Evolutionary conservation across 2,329 filamentous ascomycete species (phyloP), one percentile per base, ranked within the genome.

Genomic region (Pseudogymnoascus verrucosus): DNA sequence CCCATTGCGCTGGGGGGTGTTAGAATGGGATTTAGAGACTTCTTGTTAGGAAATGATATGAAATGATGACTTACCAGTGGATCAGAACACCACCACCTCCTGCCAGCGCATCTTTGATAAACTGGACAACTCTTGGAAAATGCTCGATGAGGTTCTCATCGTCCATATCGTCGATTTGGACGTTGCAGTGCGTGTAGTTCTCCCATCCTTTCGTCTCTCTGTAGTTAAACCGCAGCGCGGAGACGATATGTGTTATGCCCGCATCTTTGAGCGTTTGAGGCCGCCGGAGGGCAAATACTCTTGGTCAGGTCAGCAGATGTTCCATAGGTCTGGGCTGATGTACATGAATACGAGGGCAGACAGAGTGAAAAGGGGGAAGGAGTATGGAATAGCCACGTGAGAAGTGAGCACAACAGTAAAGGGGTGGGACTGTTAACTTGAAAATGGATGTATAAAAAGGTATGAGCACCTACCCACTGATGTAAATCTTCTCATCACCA

Each of bases 191-290:
- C 67, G 87, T 78, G 74, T 87, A 91, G 44, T 82, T 79, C 67
- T 83, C 80, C 71, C 79, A 81, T 67, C 79, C 78, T 16, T 80
- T 74, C 71, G 76, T 77, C 82, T 79, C 65, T 78, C 77, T 68
- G 81, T 76, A 69, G 83, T 83, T 81, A 69, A 88, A 82, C 57
- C 84, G 84, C 65, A 93, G 76, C 42, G 95, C 89, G 4, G 93
- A 96, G n/a, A 98, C 80, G 31, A 98, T 84, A 76, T 97, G 93
- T 2, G 92, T 96, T 74, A 99, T 91, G 68, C 88, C 86, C 68
- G 86, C 85, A 67, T 89, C 83, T 67, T 83, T 78, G 60, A 98
- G 80, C 37, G 87, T 82, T 62, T 88, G 82, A 65, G 87, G 87
- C 66, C 89, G 87, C 65, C 87, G 86, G 67, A 97, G 78, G 44